phyloP scores from a whole-genome alignment of 257 asterid genomes.

The Galeopsis tetrahit region DNA sequence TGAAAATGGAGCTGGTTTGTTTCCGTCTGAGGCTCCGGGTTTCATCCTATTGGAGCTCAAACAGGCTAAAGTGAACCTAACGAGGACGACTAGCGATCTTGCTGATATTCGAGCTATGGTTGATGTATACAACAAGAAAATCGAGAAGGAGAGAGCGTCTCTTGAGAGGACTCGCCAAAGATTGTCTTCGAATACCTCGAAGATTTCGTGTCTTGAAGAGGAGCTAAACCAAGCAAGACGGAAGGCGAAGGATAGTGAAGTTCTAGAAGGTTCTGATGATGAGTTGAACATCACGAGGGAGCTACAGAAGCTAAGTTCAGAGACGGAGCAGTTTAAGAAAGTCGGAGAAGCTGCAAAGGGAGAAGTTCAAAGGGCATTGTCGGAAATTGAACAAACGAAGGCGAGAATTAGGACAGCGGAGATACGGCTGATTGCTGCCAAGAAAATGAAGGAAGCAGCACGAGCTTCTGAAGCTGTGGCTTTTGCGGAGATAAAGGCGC shows the following conservation, averaged over 20 bases:
- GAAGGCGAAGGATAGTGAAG: slow-evolving; percentile 42
- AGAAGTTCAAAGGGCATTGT: slow-evolving; percentile 58
- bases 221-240: slow-evolving; percentile 62
- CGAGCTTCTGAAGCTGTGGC: slow-evolving; percentile 84
- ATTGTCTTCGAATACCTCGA: slow-evolving; percentile 57
- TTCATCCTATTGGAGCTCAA: slow-evolving; percentile 71
- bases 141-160: slow-evolving; percentile 78
- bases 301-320: slow-evolving; percentile 69
- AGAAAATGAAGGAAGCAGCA: slow-evolving; percentile 89
- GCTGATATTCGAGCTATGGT: slow-evolving; percentile 78
- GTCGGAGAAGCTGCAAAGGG: slow-evolving; percentile 70
- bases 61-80: slow-evolving; percentile 75
- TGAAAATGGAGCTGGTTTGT: slow-evolving; percentile 31
- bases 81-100: slow-evolving; percentile 70
- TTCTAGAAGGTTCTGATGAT: slow-evolving; percentile 34
- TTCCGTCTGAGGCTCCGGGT: slow-evolving; percentile 68
- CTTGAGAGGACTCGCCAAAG: slow-evolving; percentile 84
- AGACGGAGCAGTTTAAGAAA: slow-evolving; percentile 68
- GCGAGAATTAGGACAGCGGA: slow-evolving; percentile 67
- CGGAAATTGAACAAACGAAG: slow-evolving; percentile 76
- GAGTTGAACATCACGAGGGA: slow-evolving; percentile 54
- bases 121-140: slow-evolving; percentile 66
- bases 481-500: slow-evolving; percentile 75
- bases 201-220: slow-evolving; percentile 61
- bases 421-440: slow-evolving; percentile 76